These are phyloP conservation scores for Phaeosphaeria sp. DNA, from an alignment of 2,329 filamentous ascomycete species.

Conservation along the genomic window DNA sequence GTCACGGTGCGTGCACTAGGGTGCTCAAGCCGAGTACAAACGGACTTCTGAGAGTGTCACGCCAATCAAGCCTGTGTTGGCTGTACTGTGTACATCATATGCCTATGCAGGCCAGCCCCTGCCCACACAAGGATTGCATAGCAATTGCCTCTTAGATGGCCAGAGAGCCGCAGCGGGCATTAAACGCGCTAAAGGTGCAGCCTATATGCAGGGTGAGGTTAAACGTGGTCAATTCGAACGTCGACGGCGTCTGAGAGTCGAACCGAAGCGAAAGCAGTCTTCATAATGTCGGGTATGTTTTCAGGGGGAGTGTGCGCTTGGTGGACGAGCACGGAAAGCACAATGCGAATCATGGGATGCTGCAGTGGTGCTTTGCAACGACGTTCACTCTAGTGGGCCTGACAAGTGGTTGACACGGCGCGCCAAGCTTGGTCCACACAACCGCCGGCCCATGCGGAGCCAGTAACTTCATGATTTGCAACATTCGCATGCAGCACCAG, in stretches of 20 bases:
- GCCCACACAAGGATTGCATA: constrained; percentile 2
- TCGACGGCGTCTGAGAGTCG: constrained; percentile 1
- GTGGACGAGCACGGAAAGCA: not conserved
- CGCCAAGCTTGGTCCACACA: constrained; percentile 19
- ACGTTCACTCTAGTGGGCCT: constrained; percentile 22
- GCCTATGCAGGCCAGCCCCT: constrained; percentile 1
- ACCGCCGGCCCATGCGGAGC: constrained; percentile 10
- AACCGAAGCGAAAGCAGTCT: not conserved
- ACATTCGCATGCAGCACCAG: constrained; percentile 27
- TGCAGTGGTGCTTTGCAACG: constrained; percentile 11
- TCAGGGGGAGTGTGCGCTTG: constrained; percentile 6
- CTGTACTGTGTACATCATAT: constrained; percentile 16
- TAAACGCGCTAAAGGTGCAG: constrained; percentile 11
- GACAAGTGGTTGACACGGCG: constrained; percentile 18
- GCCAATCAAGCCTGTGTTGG: constrained; percentile 31
- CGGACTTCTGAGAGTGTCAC: constrained; percentile 21
- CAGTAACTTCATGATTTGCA: constrained; percentile 22
- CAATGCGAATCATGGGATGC: constrained; percentile 1
- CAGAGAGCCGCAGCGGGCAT: constrained; percentile 15
- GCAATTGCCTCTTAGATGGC: not conserved
- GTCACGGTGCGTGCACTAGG: constrained; percentile 28
- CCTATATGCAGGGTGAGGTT: constrained; percentile 20
- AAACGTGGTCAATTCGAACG: constrained; percentile 4
- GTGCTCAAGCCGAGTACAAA: constrained; percentile 26
- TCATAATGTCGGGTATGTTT: not conserved